phyloP scores from a whole-genome alignment of 129 eudicot genomes.

The Helianthus annuus region DNA sequence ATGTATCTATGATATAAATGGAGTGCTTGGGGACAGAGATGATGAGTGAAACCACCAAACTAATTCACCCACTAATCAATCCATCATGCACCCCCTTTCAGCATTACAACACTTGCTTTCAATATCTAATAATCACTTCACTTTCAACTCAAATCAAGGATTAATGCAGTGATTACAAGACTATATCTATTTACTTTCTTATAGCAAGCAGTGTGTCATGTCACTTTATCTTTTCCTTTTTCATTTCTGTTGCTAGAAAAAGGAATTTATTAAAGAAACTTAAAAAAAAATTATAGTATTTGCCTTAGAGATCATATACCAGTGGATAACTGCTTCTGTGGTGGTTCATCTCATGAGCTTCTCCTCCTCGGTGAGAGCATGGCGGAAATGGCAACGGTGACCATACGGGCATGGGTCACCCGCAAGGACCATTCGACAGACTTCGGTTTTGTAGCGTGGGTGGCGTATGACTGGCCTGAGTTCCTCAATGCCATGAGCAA shows the following conservation, averaged over 20 bases:
- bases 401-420: constrained; percentile 89
- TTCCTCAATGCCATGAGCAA: constrained; percentile 89
- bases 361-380: constrained; percentile 72
- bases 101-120: constrained; percentile 25
- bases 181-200: constrained; percentile 32
- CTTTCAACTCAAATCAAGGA: constrained; percentile 17
- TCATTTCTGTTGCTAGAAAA: constrained; percentile 31
- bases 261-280: constrained; percentile 35
- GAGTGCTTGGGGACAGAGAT: background rate
- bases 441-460: constrained; percentile 98
- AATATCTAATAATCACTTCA: constrained; percentile 20
- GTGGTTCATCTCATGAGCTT: constrained; percentile 48
- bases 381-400: constrained; percentile 97
- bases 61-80: constrained; percentile 15
- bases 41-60: constrained; percentile 25
- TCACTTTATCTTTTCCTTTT: background rate
- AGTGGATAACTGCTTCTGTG: constrained; percentile 19
- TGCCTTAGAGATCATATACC: constrained; percentile 21
- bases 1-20: background rate
- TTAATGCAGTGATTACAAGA: constrained; percentile 27
- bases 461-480: constrained; percentile 90
- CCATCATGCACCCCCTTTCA: constrained; percentile 27
- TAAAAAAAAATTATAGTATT: constrained; percentile 24
- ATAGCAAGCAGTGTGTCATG: constrained; percentile 10
- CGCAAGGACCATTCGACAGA: constrained; percentile 84